phyloP scores from a whole-genome alignment of 2,329 filamentous ascomycete species.

The Xylaria multiplex region DNA sequence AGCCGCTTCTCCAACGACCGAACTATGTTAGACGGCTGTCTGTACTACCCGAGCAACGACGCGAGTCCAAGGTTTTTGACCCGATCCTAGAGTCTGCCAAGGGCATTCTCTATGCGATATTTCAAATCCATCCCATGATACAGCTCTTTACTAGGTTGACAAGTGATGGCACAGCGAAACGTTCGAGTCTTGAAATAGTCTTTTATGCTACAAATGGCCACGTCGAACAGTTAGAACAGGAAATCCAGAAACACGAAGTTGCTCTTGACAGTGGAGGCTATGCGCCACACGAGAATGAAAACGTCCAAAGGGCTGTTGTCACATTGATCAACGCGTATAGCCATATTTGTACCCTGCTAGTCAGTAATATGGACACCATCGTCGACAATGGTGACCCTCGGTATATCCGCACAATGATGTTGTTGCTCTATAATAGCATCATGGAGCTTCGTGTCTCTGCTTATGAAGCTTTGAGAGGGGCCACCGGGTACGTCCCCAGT shows the following conservation, averaged over 20 bases:
- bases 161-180: constrained; percentile 67
- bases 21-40: constrained; percentile 72
- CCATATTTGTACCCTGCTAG: constrained; percentile 70
- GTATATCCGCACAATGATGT: constrained; percentile 72
- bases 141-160: constrained; percentile 72
- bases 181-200: constrained; percentile 72
- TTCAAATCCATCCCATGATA: constrained; percentile 74
- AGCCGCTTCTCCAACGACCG: constrained; percentile 66
- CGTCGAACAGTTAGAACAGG: constrained; percentile 72
- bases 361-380: constrained; percentile 70
- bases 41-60: constrained; percentile 69
- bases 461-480: constrained; percentile 44
- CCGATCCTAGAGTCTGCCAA: constrained; percentile 73
- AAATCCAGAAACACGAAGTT: constrained; percentile 70
- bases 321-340: constrained; percentile 72
- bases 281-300: constrained; percentile 67
- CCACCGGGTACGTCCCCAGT: constrained; percentile 40
- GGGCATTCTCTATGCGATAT: constrained; percentile 73
- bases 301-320: constrained; percentile 70
- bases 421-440: constrained; percentile 73
- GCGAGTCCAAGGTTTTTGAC: constrained; percentile 69
- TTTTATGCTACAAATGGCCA: constrained; percentile 75
- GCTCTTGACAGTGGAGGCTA: constrained; percentile 61
- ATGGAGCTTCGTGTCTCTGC: constrained; percentile 71
- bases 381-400: constrained; percentile 73